Base-by-base conservation (phyloP, 2,329 filamentous ascomycete species). In the Curvularia verruculosa region DNA sequence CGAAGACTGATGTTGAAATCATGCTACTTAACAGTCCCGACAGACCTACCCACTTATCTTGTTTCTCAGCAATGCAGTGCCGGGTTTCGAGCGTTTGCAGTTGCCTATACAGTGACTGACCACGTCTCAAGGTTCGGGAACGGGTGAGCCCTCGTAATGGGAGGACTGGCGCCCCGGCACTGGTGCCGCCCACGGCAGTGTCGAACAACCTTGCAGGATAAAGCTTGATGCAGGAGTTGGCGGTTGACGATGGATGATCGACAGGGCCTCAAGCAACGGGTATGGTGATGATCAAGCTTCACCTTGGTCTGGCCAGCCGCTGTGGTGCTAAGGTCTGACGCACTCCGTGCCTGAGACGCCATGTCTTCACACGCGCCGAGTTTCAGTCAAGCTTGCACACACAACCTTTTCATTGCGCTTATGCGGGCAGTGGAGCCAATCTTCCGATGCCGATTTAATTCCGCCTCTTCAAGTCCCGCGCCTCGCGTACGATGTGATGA, bases 291-390 rank as follows among this genome's bases (percentile, higher is more conserved):
- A 49, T 43, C 28, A 53, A 67, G 74, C 75, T 64, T 76, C 73
- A 76, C 61, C 51, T 66, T 56, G 61, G 75, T 75, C 66, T 74
- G 73, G 73, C 60, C 64, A 70, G 65, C 59, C 65, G 68, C 71
- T 58, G 59, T 59, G 62, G 53, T 63, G 55, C 54, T 65, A 60
- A 60, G 56, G 59, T 64, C 64, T 76, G 73, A 74, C 63, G 76
- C 75, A 66, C 61, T 61, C 64, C 50, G 51, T 68, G 73, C 68
- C 57, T 55, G 65, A 70, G 66, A 56, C 53, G 59, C 58, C 52
- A 19, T 57, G 56, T 36, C 59, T 63, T 70, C 68, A 69, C 49
- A 75, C 71, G 37, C 48, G 63, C 28, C 31, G 49, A 43, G 72
- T 75, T 74, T 75, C 71, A 74, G 24, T 26, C n/a, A 18, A 47